phyloP scores from a whole-genome alignment of 1,139 yeast species.

The Taphrina betulina region DNA sequence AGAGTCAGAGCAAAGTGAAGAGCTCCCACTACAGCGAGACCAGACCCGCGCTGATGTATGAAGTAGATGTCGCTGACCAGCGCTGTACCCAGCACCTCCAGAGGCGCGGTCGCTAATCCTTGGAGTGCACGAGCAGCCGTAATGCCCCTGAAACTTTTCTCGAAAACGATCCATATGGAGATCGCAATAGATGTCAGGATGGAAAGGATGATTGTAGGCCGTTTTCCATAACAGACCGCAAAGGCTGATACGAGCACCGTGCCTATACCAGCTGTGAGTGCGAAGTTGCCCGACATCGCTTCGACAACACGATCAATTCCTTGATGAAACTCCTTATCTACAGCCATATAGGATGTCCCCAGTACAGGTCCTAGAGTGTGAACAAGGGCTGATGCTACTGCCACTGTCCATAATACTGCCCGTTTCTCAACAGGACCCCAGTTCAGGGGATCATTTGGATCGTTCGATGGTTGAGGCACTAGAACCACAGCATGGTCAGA shows the following conservation, averaged over 20 bases:
- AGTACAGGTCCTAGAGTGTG: slow-evolving; percentile 3
- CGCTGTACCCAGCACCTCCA: slow-evolving; percentile 1
- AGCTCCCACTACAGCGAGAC: slow-evolving; percentile 8
- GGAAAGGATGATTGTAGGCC: slow-evolving; percentile 2
- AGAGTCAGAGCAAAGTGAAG: neutral
- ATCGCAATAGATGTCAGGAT: neutral
- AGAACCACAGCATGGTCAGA: neutral
- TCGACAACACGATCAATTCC: neutral
- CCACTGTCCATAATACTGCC: slow-evolving; percentile 3
- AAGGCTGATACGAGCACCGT: neutral
- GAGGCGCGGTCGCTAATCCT: slow-evolving; percentile 1
- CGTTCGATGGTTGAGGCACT: neutral
- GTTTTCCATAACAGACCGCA: slow-evolving; percentile 1
- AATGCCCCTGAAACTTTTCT: neutral
- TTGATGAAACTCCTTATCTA: neutral
- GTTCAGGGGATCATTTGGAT: slow-evolving; percentile 3
- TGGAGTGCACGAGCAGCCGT: neutral
- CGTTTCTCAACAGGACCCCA: neutral
- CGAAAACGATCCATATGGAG: slow-evolving; percentile 1
- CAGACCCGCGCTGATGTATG: slow-evolving; percentile 1
- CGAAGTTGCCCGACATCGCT: slow-evolving; percentile 8
- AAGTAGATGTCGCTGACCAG: slow-evolving; percentile 5
- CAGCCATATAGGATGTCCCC: neutral
- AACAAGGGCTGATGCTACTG: neutral
- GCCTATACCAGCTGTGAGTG: slow-evolving; percentile 3